These are phyloP conservation scores for Hyaloperonospora arabidopsidis DNA, from an alignment of 352 stramenopile species.

Conservation along the genomic window DNA sequence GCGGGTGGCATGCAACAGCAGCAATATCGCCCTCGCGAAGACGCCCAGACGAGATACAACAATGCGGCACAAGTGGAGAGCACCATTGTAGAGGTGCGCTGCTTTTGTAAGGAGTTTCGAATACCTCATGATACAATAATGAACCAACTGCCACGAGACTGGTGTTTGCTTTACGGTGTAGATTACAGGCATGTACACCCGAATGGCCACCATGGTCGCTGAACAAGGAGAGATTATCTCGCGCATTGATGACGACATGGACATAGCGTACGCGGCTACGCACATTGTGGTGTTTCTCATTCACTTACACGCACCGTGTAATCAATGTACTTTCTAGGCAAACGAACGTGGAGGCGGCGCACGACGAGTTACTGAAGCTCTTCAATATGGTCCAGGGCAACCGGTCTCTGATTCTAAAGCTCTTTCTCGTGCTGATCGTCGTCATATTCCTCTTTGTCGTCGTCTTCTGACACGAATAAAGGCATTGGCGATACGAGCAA, in stretches of 20 bases:
- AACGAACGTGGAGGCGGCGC: constrained; percentile 62
- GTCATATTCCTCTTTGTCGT: constrained; percentile 84
- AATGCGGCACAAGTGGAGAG: constrained; percentile 76
- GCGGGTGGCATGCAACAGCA: constrained; percentile 33
- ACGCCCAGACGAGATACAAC: constrained; percentile 63
- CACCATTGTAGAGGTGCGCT: constrained; percentile 71
- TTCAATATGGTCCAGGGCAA: constrained; percentile 81
- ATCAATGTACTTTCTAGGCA: constrained; percentile 29
- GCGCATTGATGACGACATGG: constrained; percentile 82
- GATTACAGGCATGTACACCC: constrained; percentile 84
- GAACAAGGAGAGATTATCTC: constrained; percentile 75
- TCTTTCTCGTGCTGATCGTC: constrained; percentile 74
- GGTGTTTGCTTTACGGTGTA: constrained; percentile 12
- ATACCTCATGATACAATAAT: too few species aligned
- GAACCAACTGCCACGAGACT: not conserved
- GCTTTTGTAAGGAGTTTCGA: not conserved
- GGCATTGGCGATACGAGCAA: too few species aligned
- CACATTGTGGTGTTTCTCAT: not conserved
- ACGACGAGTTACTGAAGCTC: constrained; percentile 74
- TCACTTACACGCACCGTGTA: constrained; percentile 5
- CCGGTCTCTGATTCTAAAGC: constrained; percentile 78
- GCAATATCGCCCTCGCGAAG: constrained; percentile 58
- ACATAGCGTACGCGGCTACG: constrained; percentile 60
- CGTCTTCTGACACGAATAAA: constrained; percentile 38
- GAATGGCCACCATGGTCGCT: constrained; percentile 77